phyloP scores from a whole-genome alignment of 2,329 filamentous ascomycete genomes.

The Sarocladium kiliense region DNA sequence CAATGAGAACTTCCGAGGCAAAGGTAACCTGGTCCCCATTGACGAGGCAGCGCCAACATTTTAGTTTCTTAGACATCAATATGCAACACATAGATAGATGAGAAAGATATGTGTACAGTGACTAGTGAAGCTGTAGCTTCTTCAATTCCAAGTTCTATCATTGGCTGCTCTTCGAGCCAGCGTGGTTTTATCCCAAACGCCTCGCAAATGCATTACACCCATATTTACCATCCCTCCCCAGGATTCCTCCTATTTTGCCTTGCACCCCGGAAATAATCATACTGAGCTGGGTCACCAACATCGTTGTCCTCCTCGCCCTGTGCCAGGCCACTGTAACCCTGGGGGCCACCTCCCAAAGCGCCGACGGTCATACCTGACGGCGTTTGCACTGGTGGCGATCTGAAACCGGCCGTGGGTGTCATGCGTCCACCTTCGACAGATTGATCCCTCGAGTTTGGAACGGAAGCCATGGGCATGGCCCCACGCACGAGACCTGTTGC shows the following conservation, averaged over 20 bases:
- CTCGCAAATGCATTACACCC: neutral
- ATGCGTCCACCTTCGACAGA: conserved; percentile 21
- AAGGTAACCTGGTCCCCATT: conserved; percentile 41
- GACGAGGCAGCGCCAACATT: conserved; percentile 18
- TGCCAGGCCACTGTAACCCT: conserved; percentile 55
- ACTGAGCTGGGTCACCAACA: conserved; percentile 40
- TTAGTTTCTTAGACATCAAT: neutral
- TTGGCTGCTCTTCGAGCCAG: neutral
- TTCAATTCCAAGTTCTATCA: neutral
- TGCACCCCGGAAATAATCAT: conserved; percentile 50
- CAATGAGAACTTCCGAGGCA: conserved; percentile 42
- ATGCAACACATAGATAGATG: neutral
- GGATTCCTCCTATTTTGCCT: conserved; percentile 22
- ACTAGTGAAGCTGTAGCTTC: no score
- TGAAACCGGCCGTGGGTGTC: conserved; percentile 15
- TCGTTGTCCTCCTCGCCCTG: conserved; percentile 40
- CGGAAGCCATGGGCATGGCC: conserved; percentile 43
- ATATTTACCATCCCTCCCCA: conserved; percentile 33
- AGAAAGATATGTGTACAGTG: no score
- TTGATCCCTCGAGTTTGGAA: conserved; percentile 16
- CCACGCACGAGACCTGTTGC: conserved; percentile 46
- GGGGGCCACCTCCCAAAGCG: conserved; percentile 52
- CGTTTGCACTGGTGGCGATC: conserved; percentile 14
- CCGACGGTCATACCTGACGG: conserved; percentile 38
- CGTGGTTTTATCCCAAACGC: conserved; percentile 16